phyloP scores from a whole-genome alignment of 345 rosid genomes.

The Melastoma malabathricum region DNA sequence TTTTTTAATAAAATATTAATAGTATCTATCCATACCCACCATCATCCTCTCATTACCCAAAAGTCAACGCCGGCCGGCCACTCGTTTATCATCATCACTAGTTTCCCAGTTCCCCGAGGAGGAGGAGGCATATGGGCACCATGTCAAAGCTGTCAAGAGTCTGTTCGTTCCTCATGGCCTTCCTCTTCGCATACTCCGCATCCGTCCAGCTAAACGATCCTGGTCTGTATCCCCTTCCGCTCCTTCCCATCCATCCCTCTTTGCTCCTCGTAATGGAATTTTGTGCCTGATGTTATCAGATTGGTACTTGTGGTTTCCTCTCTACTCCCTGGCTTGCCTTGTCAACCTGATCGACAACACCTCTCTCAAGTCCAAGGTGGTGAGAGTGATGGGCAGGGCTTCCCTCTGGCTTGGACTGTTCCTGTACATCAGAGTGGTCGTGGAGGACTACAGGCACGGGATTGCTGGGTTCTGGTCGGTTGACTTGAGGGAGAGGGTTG shows the following conservation, averaged over 20 bases:
- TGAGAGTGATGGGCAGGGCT: constrained; percentile 13
- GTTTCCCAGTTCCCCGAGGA: neutral
- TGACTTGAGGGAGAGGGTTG: constrained; percentile 49
- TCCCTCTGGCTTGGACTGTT: constrained; percentile 26
- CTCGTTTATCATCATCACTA: no score
- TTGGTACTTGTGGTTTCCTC: constrained; percentile 83
- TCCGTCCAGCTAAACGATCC: constrained; percentile 71
- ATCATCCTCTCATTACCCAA: no score
- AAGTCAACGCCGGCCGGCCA: no score
- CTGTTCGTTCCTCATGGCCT: constrained; percentile 49
- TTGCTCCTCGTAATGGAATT: neutral
- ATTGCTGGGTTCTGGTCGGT: constrained; percentile 42
- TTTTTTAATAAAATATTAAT: no score
- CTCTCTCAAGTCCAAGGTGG: constrained; percentile 9
- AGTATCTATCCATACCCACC: no score
- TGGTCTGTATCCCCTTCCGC: constrained; percentile 19
- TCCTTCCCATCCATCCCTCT: neutral
- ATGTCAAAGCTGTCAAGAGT: constrained; percentile 16
- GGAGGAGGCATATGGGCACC: constrained; percentile 17
- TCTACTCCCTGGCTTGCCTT: constrained; percentile 41
- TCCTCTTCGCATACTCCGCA: constrained; percentile 68
- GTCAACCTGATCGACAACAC: constrained; percentile 34
- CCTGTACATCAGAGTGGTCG: constrained; percentile 41
- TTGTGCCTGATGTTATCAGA: constrained; percentile 20
- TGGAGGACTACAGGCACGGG: constrained; percentile 23